phyloP scores from a whole-genome alignment of 2,329 filamentous ascomycete genomes.

The Calonectria pteridis region DNA sequence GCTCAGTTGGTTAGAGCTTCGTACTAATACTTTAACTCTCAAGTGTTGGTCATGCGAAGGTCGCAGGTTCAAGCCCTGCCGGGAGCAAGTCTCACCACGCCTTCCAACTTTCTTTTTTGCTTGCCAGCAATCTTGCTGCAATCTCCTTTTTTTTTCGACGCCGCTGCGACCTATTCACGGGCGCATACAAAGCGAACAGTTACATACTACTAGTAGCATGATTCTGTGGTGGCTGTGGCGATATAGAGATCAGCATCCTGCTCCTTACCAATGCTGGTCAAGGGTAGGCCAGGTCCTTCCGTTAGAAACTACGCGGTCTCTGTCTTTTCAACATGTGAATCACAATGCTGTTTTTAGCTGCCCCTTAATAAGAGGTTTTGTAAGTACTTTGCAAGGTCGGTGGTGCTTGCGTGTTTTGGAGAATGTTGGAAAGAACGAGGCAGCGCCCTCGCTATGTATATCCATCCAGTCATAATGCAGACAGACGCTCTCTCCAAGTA shows the following conservation, averaged over 20 bases:
- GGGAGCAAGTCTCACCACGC: conserved; percentile 42
- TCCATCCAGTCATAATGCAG: neutral
- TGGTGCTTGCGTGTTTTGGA: neutral
- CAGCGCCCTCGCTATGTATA: neutral
- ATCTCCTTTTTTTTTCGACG: neutral
- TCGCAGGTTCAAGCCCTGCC: conserved; percentile 49
- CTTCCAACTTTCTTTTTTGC: conserved; percentile 32
- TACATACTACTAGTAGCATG: accelerated
- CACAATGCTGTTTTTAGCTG: neutral
- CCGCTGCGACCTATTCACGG: neutral
- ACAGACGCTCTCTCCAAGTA: neutral
- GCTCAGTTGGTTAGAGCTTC: conserved; percentile 49
- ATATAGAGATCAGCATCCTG: neutral
- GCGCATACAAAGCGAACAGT: neutral
- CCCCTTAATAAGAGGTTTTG: neutral
- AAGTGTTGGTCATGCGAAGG: conserved; percentile 46
- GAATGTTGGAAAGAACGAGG: neutral
- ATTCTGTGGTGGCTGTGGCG: neutral
- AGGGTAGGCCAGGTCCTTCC: neutral
- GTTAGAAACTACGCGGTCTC: neutral
- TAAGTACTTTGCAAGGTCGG: neutral
- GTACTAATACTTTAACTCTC: conserved; percentile 44
- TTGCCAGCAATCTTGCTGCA: neutral
- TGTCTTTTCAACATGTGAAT: neutral
- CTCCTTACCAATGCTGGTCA: neutral